These are phyloP conservation scores for Mycena galopus DNA, from an alignment of 768 basidiomycete genomes.

Conservation along the genomic window DNA sequence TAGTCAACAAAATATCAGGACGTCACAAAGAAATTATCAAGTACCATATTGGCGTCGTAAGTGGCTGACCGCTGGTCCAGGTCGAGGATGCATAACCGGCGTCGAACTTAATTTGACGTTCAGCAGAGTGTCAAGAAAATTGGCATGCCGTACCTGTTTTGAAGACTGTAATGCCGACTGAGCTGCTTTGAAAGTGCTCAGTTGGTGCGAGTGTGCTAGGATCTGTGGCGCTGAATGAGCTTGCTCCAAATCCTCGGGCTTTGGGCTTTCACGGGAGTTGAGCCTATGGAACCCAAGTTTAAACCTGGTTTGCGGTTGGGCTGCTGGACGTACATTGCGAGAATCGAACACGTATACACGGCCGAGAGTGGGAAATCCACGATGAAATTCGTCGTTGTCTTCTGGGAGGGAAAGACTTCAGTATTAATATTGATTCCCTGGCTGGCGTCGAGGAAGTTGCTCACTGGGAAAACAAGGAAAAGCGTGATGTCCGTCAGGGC, in stretches of 20 bases:
- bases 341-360: neutral
- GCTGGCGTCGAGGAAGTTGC: neutral
- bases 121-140: too few species aligned
- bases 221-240: neutral
- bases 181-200: neutral
- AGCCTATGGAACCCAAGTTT: neutral
- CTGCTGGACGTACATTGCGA: neutral
- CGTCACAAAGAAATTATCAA: too few species aligned
- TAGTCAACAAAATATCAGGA: too few species aligned
- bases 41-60: too few species aligned
- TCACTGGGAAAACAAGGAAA: neutral
- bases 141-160: too few species aligned
- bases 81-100: too few species aligned
- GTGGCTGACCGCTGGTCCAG: too few species aligned
- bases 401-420: neutral
- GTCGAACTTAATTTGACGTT: too few species aligned
- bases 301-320: neutral
- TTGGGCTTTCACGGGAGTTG: neutral
- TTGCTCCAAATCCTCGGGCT: neutral
- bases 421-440: too few species aligned
- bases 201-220: neutral
- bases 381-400: neutral
- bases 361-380: neutral
- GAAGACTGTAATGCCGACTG: neutral
- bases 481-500: neutral